These are phyloP conservation scores for Penicillium janthinellum DNA, from an alignment of 2,329 filamentous ascomycete species.

Conservation along the genomic window DNA sequence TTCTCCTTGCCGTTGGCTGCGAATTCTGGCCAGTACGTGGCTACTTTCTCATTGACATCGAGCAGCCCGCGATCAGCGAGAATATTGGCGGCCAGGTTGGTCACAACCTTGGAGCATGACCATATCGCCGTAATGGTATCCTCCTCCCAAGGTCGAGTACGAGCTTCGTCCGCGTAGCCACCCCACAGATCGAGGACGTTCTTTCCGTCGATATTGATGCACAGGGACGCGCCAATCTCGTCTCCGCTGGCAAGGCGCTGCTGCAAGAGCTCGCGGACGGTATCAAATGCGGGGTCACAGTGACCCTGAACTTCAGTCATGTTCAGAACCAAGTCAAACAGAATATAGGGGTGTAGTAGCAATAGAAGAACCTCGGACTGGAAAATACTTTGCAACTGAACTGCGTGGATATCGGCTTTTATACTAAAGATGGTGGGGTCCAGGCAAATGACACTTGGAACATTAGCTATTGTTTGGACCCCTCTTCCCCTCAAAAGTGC, in stretches of 20 bases:
- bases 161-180: constrained; percentile 26
- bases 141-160: constrained; percentile 42
- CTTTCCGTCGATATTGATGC: constrained; percentile 49
- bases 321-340: not conserved
- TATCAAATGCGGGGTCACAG: constrained; percentile 41
- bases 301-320: constrained; percentile 39
- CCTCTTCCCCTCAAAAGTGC: not conserved
- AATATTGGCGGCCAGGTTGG: constrained; percentile 27
- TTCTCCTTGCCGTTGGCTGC: constrained; percentile 34
- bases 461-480: not conserved
- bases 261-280: constrained; percentile 39
- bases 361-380: not conserved
- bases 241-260: constrained; percentile 39
- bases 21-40: constrained; percentile 39
- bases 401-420: not conserved
- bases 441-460: not conserved
- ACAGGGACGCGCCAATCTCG: constrained; percentile 51
- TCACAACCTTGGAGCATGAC: constrained; percentile 32
- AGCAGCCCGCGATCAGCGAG: constrained; percentile 32
- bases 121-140: constrained; percentile 34
- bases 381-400: not conserved
- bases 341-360: not conserved
- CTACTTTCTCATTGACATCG: constrained; percentile 28
- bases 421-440: not conserved
- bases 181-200: constrained; percentile 51